Conservation (phyloP, 2,329 filamentous ascomycete species). For the Colletotrichum abscissum region DNA sequence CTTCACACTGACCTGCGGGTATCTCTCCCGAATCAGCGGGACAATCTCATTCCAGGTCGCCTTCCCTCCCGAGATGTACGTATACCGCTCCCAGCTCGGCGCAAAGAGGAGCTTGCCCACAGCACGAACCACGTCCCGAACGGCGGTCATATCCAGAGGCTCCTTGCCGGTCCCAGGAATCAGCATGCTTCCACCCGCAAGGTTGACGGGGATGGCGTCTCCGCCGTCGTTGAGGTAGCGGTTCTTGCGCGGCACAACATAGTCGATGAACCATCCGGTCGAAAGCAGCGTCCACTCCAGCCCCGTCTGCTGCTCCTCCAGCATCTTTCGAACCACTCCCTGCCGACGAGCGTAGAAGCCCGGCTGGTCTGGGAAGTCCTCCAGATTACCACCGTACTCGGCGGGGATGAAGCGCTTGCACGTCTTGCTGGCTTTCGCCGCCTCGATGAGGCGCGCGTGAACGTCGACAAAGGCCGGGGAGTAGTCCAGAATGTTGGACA, state of each 20-base stretch:
- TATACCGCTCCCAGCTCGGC: not conserved
- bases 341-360: slow-evolving; percentile 28
- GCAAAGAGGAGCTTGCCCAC: slow-evolving; percentile 13
- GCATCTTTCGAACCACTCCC: slow-evolving; percentile 12
- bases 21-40: not conserved
- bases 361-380: slow-evolving; percentile 36
- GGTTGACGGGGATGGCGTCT: slow-evolving; percentile 24
- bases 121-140: slow-evolving; percentile 27
- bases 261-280: slow-evolving; percentile 35
- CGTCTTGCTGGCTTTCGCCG: slow-evolving; percentile 21
- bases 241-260: slow-evolving; percentile 27
- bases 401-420: slow-evolving; percentile 38
- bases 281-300: slow-evolving; percentile 36
- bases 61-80: not conserved
- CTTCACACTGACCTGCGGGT: not conserved
- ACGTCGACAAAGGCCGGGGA: slow-evolving; percentile 25
- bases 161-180: slow-evolving; percentile 19
- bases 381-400: slow-evolving; percentile 31
- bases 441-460: slow-evolving; percentile 34
- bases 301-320: slow-evolving; percentile 31
- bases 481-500: slow-evolving; percentile 36
- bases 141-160: slow-evolving; percentile 16
- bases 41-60: not conserved
- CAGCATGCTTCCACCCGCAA: not conserved
- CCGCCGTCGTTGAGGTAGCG: slow-evolving; percentile 27